A percentile compares a stretch with the other conserved stretches of the same genome.
These are phyloP conservation scores for Aspergillus sp. DNA, from an alignment of 2,329 filamentous ascomycete genomes.

Conservation along the genomic window DNA sequence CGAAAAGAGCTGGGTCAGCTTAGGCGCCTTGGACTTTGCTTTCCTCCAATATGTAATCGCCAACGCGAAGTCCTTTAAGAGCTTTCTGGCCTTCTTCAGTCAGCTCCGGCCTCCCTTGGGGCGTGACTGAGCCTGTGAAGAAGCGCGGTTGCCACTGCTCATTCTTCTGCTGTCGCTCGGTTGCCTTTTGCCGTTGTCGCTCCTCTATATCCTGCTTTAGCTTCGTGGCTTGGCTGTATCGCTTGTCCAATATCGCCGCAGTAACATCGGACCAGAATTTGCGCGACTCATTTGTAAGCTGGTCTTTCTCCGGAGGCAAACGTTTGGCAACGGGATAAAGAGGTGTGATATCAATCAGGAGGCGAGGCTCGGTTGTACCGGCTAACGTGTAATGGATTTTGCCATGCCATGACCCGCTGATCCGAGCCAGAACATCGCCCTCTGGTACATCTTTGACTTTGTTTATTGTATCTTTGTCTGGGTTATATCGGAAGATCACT, in stretches of 20 bases:
- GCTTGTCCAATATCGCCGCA: conserved; percentile 74
- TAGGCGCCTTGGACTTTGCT: conserved; percentile 30
- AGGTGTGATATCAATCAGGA: conserved; percentile 84
- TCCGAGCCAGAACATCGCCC: conserved; percentile 72
- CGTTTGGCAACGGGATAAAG: conserved; percentile 74
- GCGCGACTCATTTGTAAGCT: conserved; percentile 85
- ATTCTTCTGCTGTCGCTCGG: conserved; percentile 66
- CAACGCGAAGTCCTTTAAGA: conserved; percentile 52
- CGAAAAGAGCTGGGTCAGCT: conserved; percentile 1
- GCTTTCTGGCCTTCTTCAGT: conserved; percentile 57
- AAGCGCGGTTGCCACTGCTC: conserved; percentile 81
- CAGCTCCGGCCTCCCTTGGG: conserved; percentile 58
- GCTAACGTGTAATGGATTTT: conserved; percentile 58
- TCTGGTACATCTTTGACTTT: conserved; percentile 83
- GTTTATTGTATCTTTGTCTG: conserved; percentile 73
- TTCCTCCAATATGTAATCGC: conserved; percentile 46
- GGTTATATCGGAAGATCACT: conserved; percentile 84
- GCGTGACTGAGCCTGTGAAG: conserved; percentile 63
- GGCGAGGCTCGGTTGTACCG: conserved; percentile 50
- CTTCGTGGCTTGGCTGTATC: conserved; percentile 77
- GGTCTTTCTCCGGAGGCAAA: conserved; percentile 69
- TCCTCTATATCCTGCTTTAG: conserved; percentile 92
- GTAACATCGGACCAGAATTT: conserved; percentile 86
- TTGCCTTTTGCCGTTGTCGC: conserved; percentile 75
- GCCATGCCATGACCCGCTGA: conserved; percentile 82